Conservation (phyloP, 1,284 basidiomycete genomes). For the Ceraceosorus bombacis region DNA sequence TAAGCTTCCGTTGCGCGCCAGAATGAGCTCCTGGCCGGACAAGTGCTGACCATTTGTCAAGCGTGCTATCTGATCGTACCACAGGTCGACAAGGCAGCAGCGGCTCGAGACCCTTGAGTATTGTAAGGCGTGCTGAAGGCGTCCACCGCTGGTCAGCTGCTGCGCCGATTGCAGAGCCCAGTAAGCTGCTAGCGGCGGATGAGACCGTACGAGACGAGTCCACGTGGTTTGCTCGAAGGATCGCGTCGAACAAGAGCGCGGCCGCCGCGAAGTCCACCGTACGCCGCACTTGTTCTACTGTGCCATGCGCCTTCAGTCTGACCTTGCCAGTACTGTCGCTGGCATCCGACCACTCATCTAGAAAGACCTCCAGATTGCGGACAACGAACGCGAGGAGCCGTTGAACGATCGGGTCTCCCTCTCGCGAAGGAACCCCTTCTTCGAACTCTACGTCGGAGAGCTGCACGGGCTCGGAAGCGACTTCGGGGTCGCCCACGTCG, state of each 20-base stretch:
- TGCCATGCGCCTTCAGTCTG: conserved; percentile 34
- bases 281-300: conserved; percentile 60
- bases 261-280: conserved; percentile 63
- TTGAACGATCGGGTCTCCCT: not conserved
- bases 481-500: conserved; percentile 40
- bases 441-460: conserved; percentile 52
- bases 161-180: conserved; percentile 48
- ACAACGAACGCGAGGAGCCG: conserved; percentile 53
- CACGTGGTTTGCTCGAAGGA: conserved; percentile 62
- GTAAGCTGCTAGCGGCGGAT: conserved; percentile 57
- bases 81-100: not conserved
- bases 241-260: conserved; percentile 62
- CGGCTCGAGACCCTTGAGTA: conserved; percentile 1
- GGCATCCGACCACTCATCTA: conserved; percentile 52
- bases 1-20: conserved; percentile 3
- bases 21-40: conserved; percentile 4
- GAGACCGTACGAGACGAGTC: conserved; percentile 62
- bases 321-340: not conserved
- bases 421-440: not conserved
- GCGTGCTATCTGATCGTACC: too few species aligned
- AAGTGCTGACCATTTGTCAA: not conserved
- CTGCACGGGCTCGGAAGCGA: conserved; percentile 50
- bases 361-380: conserved; percentile 57
- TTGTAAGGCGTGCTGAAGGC: not conserved
- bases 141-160: conserved; percentile 6